Conservation (phyloP, 108 stramenopile genomes). For the Skeletonema costatum region DNA sequence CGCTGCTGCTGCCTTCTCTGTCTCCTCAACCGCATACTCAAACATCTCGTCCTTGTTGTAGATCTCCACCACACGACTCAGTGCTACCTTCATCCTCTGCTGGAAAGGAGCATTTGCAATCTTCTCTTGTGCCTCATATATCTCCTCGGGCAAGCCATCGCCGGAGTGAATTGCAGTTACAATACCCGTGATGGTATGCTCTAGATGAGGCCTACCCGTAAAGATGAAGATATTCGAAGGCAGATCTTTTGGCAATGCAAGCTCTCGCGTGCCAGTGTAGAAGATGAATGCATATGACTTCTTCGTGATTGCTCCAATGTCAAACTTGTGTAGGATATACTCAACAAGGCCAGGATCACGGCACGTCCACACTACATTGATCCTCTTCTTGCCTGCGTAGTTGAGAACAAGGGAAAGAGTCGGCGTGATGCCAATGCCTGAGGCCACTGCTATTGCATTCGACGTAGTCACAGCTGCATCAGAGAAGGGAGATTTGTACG, state of each 20-base stretch:
- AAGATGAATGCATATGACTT: slow-evolving; percentile 1
- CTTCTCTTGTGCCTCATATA: neutral
- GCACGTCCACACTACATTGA: slow-evolving; percentile 8
- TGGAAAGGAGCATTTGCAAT: neutral
- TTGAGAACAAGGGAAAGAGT: neutral
- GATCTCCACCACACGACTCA: neutral
- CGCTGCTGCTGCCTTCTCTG: neutral
- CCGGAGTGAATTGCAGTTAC: neutral
- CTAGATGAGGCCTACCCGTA: neutral
- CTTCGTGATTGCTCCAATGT: neutral
- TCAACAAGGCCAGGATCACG: slow-evolving; percentile 10
- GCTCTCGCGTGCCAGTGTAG: slow-evolving; percentile 19
- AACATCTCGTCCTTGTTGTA: neutral
- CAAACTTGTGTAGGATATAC: slow-evolving; percentile 3
- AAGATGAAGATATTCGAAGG: neutral
- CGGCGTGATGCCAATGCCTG: slow-evolving; percentile 21
- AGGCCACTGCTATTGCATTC: slow-evolving; percentile 4
- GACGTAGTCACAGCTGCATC: slow-evolving; percentile 5
- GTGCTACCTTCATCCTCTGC: neutral
- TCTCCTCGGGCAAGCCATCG: neutral
- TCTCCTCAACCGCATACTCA: neutral
- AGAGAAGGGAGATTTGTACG: slow-evolving; percentile 12
- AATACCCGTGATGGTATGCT: neutral
- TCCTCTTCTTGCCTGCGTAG: slow-evolving; percentile 1
- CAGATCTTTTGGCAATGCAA: neutral